These are phyloP conservation scores for Pseudisothecium myosuroides DNA, from an alignment of 225 moss, liverwort and hornwort species.

Conservation along the genomic window DNA sequence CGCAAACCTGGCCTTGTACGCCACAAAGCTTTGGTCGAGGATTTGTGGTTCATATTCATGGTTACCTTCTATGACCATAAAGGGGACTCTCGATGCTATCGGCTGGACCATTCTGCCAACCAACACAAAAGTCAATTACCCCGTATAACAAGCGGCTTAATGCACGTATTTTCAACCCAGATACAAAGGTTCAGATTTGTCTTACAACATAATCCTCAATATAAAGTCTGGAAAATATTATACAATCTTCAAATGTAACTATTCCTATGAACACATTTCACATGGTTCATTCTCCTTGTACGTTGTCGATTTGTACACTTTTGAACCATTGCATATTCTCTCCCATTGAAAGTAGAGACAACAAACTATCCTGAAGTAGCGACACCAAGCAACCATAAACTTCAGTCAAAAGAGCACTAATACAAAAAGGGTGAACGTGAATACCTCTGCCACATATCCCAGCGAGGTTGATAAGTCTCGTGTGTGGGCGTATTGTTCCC, in stretches of 20 bases:
- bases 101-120: constrained; percentile 79
- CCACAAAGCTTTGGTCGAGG: constrained; percentile 32
- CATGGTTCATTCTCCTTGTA: not conserved
- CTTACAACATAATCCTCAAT: not conserved
- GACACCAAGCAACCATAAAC: not conserved
- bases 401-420: not conserved
- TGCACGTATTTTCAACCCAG: not conserved
- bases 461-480: constrained; percentile 94
- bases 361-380: not conserved
- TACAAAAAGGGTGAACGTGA: not conserved
- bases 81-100: constrained; percentile 53
- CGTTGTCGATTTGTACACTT: not conserved
- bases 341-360: not conserved
- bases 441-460: constrained; percentile 97
- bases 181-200: not conserved
- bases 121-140: not conserved
- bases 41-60: constrained; percentile 80
- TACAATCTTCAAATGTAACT: not conserved
- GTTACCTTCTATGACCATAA: constrained; percentile 97
- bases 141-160: not conserved
- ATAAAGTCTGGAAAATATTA: not conserved
- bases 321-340: not conserved
- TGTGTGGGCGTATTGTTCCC: constrained; percentile 63
- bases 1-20: constrained; percentile 80
- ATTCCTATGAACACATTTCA: not conserved